Conservation (phyloP, 345 rosid species). For the Ailanthus altissimus region DNA sequence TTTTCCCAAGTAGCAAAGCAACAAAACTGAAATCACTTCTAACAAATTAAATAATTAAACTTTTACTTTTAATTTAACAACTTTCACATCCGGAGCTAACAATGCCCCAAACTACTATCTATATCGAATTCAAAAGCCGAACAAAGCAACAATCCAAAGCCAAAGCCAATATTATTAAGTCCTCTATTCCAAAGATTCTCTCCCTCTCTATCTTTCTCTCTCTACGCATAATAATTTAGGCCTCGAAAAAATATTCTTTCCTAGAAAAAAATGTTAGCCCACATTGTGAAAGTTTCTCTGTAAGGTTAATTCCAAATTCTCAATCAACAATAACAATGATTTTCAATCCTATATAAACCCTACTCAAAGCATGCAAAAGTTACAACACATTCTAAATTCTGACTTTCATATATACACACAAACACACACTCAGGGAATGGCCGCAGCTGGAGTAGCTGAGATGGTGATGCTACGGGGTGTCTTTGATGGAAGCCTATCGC, state of each 20-base stretch:
- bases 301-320: not conserved
- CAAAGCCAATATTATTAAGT: not conserved
- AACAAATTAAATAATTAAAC: no score
- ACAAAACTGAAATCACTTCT: no score
- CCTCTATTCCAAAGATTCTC: not conserved
- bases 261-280: not conserved
- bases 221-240: not conserved
- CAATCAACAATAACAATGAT: not conserved
- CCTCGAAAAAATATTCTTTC: not conserved
- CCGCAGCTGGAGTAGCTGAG: constrained; percentile 19
- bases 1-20: no score
- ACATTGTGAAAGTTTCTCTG: not conserved
- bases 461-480: constrained; percentile 22
- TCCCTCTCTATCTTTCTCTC: not conserved
- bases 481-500: constrained; percentile 28
- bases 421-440: not conserved
- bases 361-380: not conserved
- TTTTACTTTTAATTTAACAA: not conserved
- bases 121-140: constrained; percentile 2
- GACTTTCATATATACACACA: not conserved
- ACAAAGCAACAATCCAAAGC: not conserved
- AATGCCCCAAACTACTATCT: not conserved
- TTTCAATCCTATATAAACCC: not conserved
- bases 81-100: not conserved
- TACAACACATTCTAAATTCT: not conserved